phyloP scores from a whole-genome alignment of 1,139 yeast genomes.

The Tardiomyces depauwii region DNA sequence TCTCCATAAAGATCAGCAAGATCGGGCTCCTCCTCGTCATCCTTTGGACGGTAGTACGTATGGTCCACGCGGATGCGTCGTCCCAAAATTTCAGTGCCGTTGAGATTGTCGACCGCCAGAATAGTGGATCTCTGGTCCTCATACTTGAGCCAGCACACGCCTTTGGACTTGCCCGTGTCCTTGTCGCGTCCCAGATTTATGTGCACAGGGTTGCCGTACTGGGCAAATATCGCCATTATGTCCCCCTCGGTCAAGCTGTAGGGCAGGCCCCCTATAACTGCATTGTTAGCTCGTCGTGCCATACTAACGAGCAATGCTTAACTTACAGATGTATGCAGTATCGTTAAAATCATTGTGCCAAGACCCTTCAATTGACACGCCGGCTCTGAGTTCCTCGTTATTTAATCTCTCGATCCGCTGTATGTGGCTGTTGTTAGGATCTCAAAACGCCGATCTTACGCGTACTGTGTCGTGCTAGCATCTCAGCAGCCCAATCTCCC shows the following conservation, averaged over 20 bases:
- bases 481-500: no score
- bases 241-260: slow-evolving; percentile 60
- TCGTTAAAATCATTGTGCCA: slow-evolving; percentile 86
- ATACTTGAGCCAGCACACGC: slow-evolving; percentile 76
- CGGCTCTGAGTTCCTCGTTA: slow-evolving; percentile 51
- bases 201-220: slow-evolving; percentile 81
- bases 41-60: slow-evolving; percentile 48
- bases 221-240: slow-evolving; percentile 68
- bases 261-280: slow-evolving; percentile 57
- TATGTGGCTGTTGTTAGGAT: background rate
- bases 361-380: slow-evolving; percentile 53
- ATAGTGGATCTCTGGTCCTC: slow-evolving; percentile 74
- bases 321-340: slow-evolving; percentile 41
- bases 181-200: slow-evolving; percentile 60
- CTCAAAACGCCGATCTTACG: no score
- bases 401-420: slow-evolving; percentile 29
- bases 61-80: slow-evolving; percentile 63
- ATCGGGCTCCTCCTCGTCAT: slow-evolving; percentile 29
- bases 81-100: slow-evolving; percentile 57
- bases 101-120: slow-evolving; percentile 80
- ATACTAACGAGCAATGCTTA: slow-evolving; percentile 7
- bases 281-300: slow-evolving; percentile 15
- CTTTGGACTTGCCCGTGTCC: slow-evolving; percentile 57
- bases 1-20: background rate
- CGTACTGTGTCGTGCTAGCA: no score